Evolutionary conservation across 805 yeast genomes (phyloP).

Genomic region (Maudiozyma bulderi): DNA sequence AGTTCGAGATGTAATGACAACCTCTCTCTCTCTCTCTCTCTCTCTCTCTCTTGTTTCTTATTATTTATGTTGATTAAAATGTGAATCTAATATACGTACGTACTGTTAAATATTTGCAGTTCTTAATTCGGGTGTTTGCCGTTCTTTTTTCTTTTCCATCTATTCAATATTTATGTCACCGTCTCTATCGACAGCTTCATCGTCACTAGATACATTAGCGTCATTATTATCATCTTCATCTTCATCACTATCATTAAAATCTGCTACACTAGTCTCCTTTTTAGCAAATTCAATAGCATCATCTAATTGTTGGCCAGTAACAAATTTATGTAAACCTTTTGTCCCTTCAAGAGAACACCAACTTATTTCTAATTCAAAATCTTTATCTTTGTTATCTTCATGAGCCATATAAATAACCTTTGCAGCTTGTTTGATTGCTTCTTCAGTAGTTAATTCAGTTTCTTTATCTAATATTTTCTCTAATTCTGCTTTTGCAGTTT

Average conservation of each 20-base stretch:
- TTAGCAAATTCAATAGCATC: slow-evolving; percentile 82
- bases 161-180: slow-evolving; percentile 7
- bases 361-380: slow-evolving; percentile 86
- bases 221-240: slow-evolving; percentile 13
- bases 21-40: no score
- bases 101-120: neutral
- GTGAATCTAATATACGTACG: no score
- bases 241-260: slow-evolving; percentile 16
- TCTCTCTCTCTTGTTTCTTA: no score
- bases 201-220: slow-evolving; percentile 8
- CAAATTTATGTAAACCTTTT: slow-evolving; percentile 65
- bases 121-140: neutral
- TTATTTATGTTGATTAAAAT: no score
- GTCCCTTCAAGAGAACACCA: slow-evolving; percentile 80
- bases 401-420: slow-evolving; percentile 88
- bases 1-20: no score
- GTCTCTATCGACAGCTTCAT: slow-evolving; percentile 10
- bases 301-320: slow-evolving; percentile 67
- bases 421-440: slow-evolving; percentile 91
- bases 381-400: slow-evolving; percentile 96
- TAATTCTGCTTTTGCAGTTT: slow-evolving; percentile 91
- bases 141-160: neutral
- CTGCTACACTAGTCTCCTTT: slow-evolving; percentile 46
- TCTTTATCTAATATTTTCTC: slow-evolving; percentile 56
- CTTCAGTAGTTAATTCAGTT: slow-evolving; percentile 47